Percentiles rank a stretch among this genome's conserved stretches.
Evolutionary conservation across 768 basidiomycete species (phyloP).

Genomic region (Wakefieldia striispora): DNA sequence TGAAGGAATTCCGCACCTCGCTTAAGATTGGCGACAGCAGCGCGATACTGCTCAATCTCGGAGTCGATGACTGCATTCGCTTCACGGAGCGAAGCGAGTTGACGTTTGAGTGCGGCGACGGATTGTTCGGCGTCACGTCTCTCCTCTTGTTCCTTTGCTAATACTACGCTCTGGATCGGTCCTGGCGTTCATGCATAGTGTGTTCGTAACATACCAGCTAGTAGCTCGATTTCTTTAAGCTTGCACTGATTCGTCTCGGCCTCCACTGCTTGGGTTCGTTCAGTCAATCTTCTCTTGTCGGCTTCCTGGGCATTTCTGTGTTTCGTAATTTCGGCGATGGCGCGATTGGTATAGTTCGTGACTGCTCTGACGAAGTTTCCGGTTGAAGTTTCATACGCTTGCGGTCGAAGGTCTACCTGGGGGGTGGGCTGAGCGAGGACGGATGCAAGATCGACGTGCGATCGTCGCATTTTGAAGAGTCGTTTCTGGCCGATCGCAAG

Average conservation of each 20-base stretch:
- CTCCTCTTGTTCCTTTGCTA: slow-evolving; percentile 72
- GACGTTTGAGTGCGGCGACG: slow-evolving; percentile 59
- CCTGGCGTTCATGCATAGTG: not conserved
- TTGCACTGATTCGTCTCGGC: slow-evolving; percentile 74
- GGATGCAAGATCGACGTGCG: slow-evolving; percentile 61
- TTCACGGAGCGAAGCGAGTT: slow-evolving; percentile 62
- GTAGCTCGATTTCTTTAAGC: slow-evolving; percentile 72
- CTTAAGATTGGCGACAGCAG: slow-evolving; percentile 55
- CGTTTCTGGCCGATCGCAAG: not conserved
- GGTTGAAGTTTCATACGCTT: slow-evolving; percentile 63
- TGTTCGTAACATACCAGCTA: slow-evolving; percentile 54
- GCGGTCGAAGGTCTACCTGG: slow-evolving; percentile 59
- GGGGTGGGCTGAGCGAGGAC: slow-evolving; percentile 56
- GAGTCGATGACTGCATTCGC: slow-evolving; percentile 54
- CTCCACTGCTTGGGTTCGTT: slow-evolving; percentile 63
- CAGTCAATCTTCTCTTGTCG: slow-evolving; percentile 60
- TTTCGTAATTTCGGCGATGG: slow-evolving; percentile 66
- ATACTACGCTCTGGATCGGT: slow-evolving; percentile 36
- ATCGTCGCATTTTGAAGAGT: slow-evolving; percentile 23
- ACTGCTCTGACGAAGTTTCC: slow-evolving; percentile 73
- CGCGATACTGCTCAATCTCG: slow-evolving; percentile 73
- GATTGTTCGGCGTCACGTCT: slow-evolving; percentile 65
- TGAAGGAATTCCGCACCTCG: slow-evolving; percentile 48
- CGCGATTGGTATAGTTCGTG: slow-evolving; percentile 67
- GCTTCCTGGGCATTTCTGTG: slow-evolving; percentile 58